A percentile compares a stretch with the other conserved stretches of the same genome.
These are phyloP conservation scores for Colletotrichum sp. DNA, from an alignment of 2,329 filamentous ascomycete genomes.

Conservation along the genomic window DNA sequence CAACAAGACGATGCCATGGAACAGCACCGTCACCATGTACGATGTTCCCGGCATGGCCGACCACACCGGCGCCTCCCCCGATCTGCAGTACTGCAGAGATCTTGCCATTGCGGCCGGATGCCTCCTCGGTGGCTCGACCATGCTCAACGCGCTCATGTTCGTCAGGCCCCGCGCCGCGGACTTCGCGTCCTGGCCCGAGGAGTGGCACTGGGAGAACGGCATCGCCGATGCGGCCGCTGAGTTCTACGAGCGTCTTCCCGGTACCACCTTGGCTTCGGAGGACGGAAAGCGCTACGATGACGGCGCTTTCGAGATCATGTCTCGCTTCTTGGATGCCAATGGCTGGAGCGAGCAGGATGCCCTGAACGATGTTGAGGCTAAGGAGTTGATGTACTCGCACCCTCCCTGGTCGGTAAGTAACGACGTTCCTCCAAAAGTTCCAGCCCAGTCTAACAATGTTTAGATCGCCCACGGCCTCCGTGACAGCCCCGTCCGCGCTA, in stretches of 20 bases:
- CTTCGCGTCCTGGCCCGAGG: conserved; percentile 20
- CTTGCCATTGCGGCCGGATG: conserved; percentile 31
- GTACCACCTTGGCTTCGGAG: conserved; percentile 18
- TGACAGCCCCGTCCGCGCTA: conserved; percentile 32
- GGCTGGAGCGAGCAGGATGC: conserved; percentile 22
- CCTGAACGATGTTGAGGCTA: conserved; percentile 20
- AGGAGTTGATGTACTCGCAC: conserved; percentile 22
- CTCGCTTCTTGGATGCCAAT: conserved; percentile 18
- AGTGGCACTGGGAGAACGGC: conserved; percentile 25
- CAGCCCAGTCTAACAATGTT: background rate
- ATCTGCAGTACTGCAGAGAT: conserved; percentile 29
- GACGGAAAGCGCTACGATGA: conserved; percentile 24
- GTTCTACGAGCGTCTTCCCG: conserved; percentile 22
- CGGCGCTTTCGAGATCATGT: conserved; percentile 17
- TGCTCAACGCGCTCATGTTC: conserved; percentile 30
- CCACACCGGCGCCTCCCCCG: background rate
- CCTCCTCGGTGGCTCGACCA: conserved; percentile 35
- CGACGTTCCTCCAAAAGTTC: accelerated
- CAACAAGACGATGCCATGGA: conserved; percentile 27
- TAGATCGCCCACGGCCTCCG: conserved; percentile 22
- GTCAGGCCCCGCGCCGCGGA: conserved; percentile 22
- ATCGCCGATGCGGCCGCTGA: conserved; percentile 20
- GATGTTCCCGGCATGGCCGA: conserved; percentile 25
- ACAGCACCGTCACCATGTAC: conserved; percentile 27
- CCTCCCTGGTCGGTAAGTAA: conserved; percentile 21